A percentile compares a stretch with the other conserved stretches of the same genome.
These are phyloP conservation scores for Metarhizium sp. DNA, from an alignment of 2,329 filamentous ascomycete genomes.

Conservation along the genomic window DNA sequence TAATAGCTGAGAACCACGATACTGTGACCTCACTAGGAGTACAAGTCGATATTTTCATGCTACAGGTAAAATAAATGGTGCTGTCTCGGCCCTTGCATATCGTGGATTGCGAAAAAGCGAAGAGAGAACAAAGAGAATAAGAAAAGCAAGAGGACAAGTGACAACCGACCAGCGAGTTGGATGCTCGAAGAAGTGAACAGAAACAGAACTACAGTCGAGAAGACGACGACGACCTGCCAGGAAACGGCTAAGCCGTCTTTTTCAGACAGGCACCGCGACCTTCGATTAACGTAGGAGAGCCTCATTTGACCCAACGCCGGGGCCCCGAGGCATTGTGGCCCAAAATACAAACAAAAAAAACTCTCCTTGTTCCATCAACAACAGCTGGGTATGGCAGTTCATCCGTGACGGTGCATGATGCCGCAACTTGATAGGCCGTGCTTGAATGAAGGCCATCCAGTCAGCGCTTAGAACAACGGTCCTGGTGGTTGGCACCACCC, in stretches of 20 bases:
- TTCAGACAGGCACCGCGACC: slow-evolving; percentile 1
- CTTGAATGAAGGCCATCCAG: slow-evolving; percentile 19
- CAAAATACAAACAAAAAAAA: slow-evolving; percentile 6
- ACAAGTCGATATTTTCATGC: slow-evolving; percentile 33
- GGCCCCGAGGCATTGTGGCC: slow-evolving; percentile 8
- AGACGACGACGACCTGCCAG: background rate
- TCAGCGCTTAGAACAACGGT: slow-evolving; percentile 25
- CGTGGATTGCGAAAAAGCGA: slow-evolving; percentile 7
- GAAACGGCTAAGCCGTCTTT: background rate
- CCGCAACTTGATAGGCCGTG: slow-evolving; percentile 23
- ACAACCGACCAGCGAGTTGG: slow-evolving; percentile 12
- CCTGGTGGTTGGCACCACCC: slow-evolving; percentile 26
- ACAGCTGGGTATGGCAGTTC: slow-evolving; percentile 10
- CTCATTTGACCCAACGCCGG: slow-evolving; percentile 9
- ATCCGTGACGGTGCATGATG: slow-evolving; percentile 16
- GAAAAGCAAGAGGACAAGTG: background rate
- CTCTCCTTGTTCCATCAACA: slow-evolving; percentile 8
- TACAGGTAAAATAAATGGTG: slow-evolving; percentile 10
- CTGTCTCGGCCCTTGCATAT: slow-evolving; percentile 3
- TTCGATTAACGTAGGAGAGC: slow-evolving; percentile 3
- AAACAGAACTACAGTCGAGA: slow-evolving; percentile 6
- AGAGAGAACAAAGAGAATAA: slow-evolving; percentile 12
- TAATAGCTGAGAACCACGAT: slow-evolving; percentile 38
- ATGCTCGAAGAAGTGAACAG: slow-evolving; percentile 2
- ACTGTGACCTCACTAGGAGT: slow-evolving; percentile 31